Conservation (phyloP, 352 stramenopile genomes). For the Blastocystis sp. region DNA sequence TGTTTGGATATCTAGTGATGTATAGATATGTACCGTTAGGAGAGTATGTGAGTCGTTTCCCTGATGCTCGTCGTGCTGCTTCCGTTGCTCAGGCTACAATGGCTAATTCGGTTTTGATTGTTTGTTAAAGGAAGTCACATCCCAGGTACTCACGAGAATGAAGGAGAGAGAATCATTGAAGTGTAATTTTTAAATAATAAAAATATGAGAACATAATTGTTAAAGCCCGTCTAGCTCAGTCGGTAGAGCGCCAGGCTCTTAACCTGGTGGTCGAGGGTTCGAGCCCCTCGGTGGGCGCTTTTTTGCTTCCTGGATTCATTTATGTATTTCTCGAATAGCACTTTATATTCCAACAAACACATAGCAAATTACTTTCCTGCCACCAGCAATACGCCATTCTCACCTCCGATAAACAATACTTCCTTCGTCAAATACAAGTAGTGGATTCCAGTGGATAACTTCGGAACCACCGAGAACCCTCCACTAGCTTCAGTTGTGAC, state of each 20-base stretch:
- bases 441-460: neutral
- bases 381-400: neutral
- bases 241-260: neutral
- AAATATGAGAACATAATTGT: no score
- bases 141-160: neutral
- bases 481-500: neutral
- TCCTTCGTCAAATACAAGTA: neutral
- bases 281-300: no score
- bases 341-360: neutral
- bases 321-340: neutral
- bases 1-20: neutral
- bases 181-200: no score
- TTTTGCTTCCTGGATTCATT: neutral
- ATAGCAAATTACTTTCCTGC: neutral
- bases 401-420: neutral
- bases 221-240: neutral
- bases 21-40: constrained; percentile 30
- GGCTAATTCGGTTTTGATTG: constrained; percentile 36
- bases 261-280: neutral
- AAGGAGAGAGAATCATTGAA: no score
- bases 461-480: neutral
- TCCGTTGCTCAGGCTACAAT: constrained; percentile 39
- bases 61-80: constrained; percentile 23
- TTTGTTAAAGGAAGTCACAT: neutral
- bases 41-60: constrained; percentile 60